These are phyloP conservation scores for Chaetomium tenue DNA, from an alignment of 495 filamentous ascomycete species.

Conservation along the genomic window DNA sequence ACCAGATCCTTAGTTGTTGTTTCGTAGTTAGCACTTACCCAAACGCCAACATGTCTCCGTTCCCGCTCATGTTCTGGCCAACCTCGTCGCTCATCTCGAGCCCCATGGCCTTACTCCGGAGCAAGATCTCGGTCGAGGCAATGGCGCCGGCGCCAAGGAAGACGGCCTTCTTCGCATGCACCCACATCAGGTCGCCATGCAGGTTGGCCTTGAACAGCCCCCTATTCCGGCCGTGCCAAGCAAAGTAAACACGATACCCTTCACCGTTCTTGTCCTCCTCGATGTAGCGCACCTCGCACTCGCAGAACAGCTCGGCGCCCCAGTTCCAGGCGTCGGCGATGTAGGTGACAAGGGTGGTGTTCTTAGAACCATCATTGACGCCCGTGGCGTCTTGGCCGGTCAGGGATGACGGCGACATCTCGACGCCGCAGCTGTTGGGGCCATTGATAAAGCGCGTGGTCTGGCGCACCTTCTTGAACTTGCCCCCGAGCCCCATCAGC, in stretches of 20 bases:
- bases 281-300: conserved; percentile 67
- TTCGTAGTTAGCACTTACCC: conserved; percentile 42
- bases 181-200: conserved; percentile 65
- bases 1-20: background rate
- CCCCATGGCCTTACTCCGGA: conserved; percentile 60
- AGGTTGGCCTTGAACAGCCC: conserved; percentile 56
- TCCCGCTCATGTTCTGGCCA: conserved; percentile 64
- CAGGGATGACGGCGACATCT: conserved; percentile 58
- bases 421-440: conserved; percentile 59
- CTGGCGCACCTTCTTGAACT: conserved; percentile 57
- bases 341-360: conserved; percentile 63
- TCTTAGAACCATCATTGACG: conserved; percentile 67
- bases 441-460: conserved; percentile 62
- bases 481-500: conserved; percentile 48
- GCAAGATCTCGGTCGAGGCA: conserved; percentile 64
- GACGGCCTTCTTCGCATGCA: conserved; percentile 58
- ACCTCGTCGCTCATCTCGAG: conserved; percentile 56
- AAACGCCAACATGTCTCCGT: conserved; percentile 65
- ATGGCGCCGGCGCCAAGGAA: conserved; percentile 62
- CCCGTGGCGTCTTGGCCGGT: conserved; percentile 63
- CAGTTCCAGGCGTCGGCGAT: conserved; percentile 73
- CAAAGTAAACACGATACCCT: conserved; percentile 63
- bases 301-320: conserved; percentile 71
- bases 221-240: conserved; percentile 62
- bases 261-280: conserved; percentile 49